Conservation (phyloP, 1,284 basidiomycete species). For the Cryptococcus sp. region DNA sequence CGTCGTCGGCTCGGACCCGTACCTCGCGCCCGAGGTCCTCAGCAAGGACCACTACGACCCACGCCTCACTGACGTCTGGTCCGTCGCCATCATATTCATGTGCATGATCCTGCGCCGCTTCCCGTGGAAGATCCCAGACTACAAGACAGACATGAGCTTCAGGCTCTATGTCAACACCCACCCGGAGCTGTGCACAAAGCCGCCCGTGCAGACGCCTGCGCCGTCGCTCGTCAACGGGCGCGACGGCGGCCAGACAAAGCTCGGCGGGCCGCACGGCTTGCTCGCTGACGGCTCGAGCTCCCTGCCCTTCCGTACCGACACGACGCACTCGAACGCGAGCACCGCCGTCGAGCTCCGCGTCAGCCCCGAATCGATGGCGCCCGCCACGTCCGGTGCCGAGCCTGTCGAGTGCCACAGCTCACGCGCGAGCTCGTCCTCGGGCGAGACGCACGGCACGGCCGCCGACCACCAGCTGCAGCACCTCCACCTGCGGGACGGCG, state of each 20-base stretch:
- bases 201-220: conserved; percentile 40
- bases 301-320: conserved; percentile 38
- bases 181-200: conserved; percentile 68
- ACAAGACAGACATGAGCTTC: conserved; percentile 88
- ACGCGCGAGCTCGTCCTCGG: conserved; percentile 16
- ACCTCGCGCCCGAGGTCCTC: conserved; percentile 97
- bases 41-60: conserved; percentile 80
- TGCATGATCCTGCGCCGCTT: conserved; percentile 99
- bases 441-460: conserved; percentile 14
- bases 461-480: conserved; percentile 18
- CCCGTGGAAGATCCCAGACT: conserved; percentile 98
- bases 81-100: conserved; percentile 96
- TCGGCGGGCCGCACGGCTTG: conserved; percentile 31
- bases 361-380: conserved; percentile 11
- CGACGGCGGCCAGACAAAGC: conserved; percentile 20
- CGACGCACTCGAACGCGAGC: conserved; percentile 25
- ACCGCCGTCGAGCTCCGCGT: conserved; percentile 26
- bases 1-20: conserved; percentile 95
- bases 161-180: conserved; percentile 87
- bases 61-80: conserved; percentile 97
- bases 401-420: not conserved
- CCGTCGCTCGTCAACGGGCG: conserved; percentile 38
- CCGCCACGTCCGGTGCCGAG: not conserved
- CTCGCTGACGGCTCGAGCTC: conserved; percentile 39
- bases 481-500: conserved; percentile 24